Conservation (phyloP, 495 filamentous ascomycete genomes). For the Pseudoneurospora amorphoporcata region DNA sequence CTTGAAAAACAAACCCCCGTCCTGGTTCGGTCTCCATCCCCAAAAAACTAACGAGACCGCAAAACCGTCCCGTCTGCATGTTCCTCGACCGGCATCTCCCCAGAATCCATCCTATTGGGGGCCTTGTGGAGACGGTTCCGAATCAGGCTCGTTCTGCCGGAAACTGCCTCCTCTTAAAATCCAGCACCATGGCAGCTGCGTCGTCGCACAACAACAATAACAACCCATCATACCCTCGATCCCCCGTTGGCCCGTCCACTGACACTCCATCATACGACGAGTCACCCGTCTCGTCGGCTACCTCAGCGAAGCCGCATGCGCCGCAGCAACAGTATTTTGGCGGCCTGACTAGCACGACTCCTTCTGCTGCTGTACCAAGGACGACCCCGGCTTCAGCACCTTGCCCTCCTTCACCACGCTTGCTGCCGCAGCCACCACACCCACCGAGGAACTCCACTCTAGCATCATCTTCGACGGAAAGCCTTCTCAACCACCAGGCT, state of each 20-base stretch:
- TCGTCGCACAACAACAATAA: slow-evolving; percentile 36
- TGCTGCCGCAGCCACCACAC: slow-evolving; percentile 20
- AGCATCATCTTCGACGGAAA: neutral
- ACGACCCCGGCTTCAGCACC: slow-evolving; percentile 28
- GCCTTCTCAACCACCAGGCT: slow-evolving; percentile 16
- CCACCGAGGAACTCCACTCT: neutral
- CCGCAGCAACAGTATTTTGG: slow-evolving; percentile 33
- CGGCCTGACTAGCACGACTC: slow-evolving; percentile 34
- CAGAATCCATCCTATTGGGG: slow-evolving; percentile 29
- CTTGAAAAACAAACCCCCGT: slow-evolving; percentile 4
- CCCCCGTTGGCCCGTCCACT: slow-evolving; percentile 38
- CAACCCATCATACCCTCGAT: slow-evolving; percentile 32
- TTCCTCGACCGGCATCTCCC: slow-evolving; percentile 33
- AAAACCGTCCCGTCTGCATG: slow-evolving; percentile 30
- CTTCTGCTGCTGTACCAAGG: slow-evolving; percentile 15
- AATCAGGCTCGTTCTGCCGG: slow-evolving; percentile 19
- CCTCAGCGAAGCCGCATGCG: slow-evolving; percentile 32
- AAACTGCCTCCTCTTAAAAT: slow-evolving; percentile 15
- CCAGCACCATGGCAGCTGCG: slow-evolving; percentile 41
- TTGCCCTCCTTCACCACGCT: slow-evolving; percentile 32
- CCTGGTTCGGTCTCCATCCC: slow-evolving; percentile 1
- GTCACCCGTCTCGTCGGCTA: slow-evolving; percentile 44
- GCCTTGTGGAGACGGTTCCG: slow-evolving; percentile 26
- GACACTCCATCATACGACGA: slow-evolving; percentile 40
- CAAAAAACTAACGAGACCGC: slow-evolving; percentile 2